phyloP scores from a whole-genome alignment of 345 rosid species.

The Gossypium arboreum region DNA sequence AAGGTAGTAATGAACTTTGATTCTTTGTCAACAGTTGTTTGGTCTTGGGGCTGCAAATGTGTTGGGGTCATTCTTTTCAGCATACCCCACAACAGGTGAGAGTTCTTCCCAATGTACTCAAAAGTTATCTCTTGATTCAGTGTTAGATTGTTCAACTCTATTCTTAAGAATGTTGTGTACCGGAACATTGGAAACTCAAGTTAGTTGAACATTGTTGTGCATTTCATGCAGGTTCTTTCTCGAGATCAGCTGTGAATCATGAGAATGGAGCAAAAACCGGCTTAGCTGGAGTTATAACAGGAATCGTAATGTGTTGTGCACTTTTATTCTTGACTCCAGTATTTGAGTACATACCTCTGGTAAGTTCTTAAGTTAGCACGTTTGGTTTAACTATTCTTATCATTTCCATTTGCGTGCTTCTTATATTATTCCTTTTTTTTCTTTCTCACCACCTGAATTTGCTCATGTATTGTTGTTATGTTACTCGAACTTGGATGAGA shows the following conservation, averaged over 20 bases:
- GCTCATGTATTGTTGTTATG: too few relatives aligned
- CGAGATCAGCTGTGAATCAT: slow-evolving; percentile 96
- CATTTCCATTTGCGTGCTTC: neutral
- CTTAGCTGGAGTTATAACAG: slow-evolving; percentile 74
- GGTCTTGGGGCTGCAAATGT: slow-evolving; percentile 97
- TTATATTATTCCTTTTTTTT: neutral
- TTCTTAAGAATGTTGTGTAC: neutral
- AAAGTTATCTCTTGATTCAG: neutral
- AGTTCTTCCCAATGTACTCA: slow-evolving; percentile 15
- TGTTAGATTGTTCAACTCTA: neutral
- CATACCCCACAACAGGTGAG: slow-evolving; percentile 94
- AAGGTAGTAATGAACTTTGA: slow-evolving; percentile 14
- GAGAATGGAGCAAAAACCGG: slow-evolving; percentile 97
- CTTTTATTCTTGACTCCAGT: slow-evolving; percentile 81
- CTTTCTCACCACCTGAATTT: neutral
- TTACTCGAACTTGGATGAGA: too few relatives aligned
- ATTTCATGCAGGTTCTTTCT: slow-evolving; percentile 72
- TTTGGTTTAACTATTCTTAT: neutral
- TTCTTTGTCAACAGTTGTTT: slow-evolving; percentile 55
- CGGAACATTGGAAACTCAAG: slow-evolving; percentile 25
- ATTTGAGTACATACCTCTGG: slow-evolving; percentile 91
- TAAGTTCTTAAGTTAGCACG: slow-evolving; percentile 27
- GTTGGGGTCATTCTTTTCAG: slow-evolving; percentile 79
- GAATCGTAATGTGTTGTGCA: slow-evolving; percentile 78
- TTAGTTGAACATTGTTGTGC: slow-evolving; percentile 10